Conservation (phyloP, 768 basidiomycete species). For the Baorangia bicolor region DNA sequence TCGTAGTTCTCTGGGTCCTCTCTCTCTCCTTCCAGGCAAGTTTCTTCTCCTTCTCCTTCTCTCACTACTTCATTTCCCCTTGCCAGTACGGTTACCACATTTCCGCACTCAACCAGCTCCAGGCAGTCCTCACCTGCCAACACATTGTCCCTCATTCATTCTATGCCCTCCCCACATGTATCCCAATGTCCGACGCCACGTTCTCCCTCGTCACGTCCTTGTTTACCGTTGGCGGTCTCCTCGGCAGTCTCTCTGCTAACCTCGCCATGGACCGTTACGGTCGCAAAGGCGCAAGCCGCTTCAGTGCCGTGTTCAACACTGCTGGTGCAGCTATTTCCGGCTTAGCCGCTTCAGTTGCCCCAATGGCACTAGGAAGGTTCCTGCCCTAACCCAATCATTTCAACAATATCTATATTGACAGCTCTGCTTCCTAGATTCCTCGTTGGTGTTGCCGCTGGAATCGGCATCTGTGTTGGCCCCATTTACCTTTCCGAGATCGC, state of each 20-base stretch:
- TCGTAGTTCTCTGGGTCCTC: conserved; percentile 67
- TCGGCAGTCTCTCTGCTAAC: conserved; percentile 71
- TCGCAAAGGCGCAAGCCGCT: conserved; percentile 61
- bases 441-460: conserved; percentile 68
- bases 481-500: conserved; percentile 86
- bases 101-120: conserved; percentile 87
- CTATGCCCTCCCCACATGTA: conserved; percentile 64
- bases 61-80: neutral
- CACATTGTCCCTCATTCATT: conserved; percentile 12
- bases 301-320: conserved; percentile 55
- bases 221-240: conserved; percentile 85
- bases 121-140: conserved; percentile 74
- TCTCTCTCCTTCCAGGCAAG: conserved; percentile 54
- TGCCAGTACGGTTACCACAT: conserved; percentile 88
- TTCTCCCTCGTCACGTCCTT: conserved; percentile 85
- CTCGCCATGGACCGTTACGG: conserved; percentile 69
- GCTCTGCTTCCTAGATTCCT: conserved; percentile 44
- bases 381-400: neutral
- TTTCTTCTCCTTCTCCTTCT: neutral
- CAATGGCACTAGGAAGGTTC: conserved; percentile 67
- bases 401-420: neutral
- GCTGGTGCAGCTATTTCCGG: conserved; percentile 67
- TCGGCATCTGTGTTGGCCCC: conserved; percentile 78
- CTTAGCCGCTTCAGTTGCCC: conserved; percentile 52
- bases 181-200: conserved; percentile 70